These are phyloP conservation scores for Boletus reticulatus DNA, from an alignment of 768 basidiomycete genomes.

Conservation along the genomic window DNA sequence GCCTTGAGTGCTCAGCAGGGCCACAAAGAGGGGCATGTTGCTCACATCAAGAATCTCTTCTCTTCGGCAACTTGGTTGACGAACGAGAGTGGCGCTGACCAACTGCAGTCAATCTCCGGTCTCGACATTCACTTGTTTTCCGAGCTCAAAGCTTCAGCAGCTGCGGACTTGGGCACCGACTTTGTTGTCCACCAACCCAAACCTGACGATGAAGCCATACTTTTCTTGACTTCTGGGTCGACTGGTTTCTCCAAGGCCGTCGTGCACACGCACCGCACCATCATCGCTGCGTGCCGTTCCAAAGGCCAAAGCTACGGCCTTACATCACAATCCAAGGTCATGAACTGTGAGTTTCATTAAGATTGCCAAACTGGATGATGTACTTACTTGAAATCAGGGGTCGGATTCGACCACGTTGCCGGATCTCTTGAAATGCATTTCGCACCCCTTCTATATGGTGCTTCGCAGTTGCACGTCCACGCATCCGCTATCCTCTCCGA, in stretches of 20 bases:
- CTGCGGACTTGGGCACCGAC: constrained; percentile 3
- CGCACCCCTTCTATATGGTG: constrained; percentile 33
- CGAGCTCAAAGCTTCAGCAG: constrained; percentile 14
- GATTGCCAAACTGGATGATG: background rate
- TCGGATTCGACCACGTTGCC: constrained; percentile 46
- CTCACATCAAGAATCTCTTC: constrained; percentile 30
- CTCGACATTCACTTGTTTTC: constrained; percentile 27
- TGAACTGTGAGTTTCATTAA: constrained; percentile 35
- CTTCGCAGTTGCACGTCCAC: constrained; percentile 23
- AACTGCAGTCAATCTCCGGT: constrained; percentile 21
- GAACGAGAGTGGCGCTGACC: constrained; percentile 26
- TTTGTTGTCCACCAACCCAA: constrained; percentile 19
- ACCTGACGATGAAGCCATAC: constrained; percentile 31
- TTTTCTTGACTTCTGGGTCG: constrained; percentile 42
- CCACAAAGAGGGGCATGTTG: constrained; percentile 29
- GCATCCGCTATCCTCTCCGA: constrained; percentile 25
- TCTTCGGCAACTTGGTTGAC: constrained; percentile 33
- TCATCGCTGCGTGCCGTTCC: constrained; percentile 33
- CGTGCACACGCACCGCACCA: constrained; percentile 37
- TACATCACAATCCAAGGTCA: constrained; percentile 32
- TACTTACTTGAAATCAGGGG: constrained; percentile 28
- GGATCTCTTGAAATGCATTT: constrained; percentile 43
- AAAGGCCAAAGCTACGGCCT: constrained; percentile 36
- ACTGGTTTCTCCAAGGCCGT: constrained; percentile 46
- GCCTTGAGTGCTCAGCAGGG: constrained; percentile 33